Evolutionary conservation across 352 stramenopile genomes (phyloP), one percentile per base, ranked within the genome.

Genomic region (Globisporangium paddicum): DNA sequence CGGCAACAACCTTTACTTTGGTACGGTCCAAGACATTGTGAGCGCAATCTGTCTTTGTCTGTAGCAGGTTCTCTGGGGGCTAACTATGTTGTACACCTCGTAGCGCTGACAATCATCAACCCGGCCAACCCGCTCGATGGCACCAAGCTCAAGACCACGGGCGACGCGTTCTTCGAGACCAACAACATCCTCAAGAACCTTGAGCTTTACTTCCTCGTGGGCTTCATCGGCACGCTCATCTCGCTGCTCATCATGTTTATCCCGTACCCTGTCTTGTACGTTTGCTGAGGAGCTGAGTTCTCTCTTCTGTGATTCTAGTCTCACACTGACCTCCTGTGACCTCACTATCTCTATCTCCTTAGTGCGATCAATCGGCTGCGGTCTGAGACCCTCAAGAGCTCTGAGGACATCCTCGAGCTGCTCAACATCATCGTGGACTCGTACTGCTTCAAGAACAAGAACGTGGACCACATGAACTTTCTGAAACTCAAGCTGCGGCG

Each of bases 381-480:
- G 10, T 55, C 69, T 3, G 79, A 93, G 51, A 86, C 77, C 0
- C 59, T 47, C 14, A 63, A 80, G 7, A 71, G 71, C 0, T 75
- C 74, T 5, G 75, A 74, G 0, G 81, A 89, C 48, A 76, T 93
- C 21, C 40, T 88, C 7, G 83, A 90, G 37, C 60, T 93, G 28
- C 72, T 90, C 10, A 90, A 93, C 55, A 71, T 93, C 58, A 89
- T 93, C 55, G 70, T 93, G 5, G 83, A 93, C 60, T 87, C 81
- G 40, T 93, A 93, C 70, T 93, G 83, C 59, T 93, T 93, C 69
- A 89, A 90, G 67, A 90, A 89, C 72, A 93, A 91, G 68, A 89
- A 90, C 54, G 67, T 89, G 26, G 79, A 91, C 26, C 69, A 90
- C 67, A 89, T 93, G 79, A 84, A 93, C 47, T 88, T 93, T 41